A percentile compares a stretch with the other conserved stretches of the same genome.
phyloP scores from a whole-genome alignment of 1,284 basidiomycete species.

The Sanguinoderma infundibulare region DNA sequence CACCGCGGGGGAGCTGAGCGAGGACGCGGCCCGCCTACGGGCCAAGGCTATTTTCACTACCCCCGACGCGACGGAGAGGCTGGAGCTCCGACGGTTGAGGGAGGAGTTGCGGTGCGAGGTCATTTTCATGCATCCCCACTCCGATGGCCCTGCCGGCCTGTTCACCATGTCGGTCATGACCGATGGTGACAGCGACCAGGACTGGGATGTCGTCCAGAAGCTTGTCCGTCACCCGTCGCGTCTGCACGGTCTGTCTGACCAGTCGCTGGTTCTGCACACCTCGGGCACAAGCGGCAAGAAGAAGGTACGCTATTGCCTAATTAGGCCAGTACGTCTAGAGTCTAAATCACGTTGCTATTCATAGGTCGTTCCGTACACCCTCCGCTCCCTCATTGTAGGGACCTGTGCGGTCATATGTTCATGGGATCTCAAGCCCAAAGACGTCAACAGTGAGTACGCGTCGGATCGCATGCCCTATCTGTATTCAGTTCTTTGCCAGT shows the following conservation, averaged over 20 bases:
- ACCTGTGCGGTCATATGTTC: constrained; percentile 61
- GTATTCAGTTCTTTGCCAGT: constrained; percentile 31
- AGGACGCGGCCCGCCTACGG: constrained; percentile 22
- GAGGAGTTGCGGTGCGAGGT: constrained; percentile 29
- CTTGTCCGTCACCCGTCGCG: constrained; percentile 27
- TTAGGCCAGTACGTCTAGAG: background rate
- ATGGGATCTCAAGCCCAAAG: constrained; percentile 53
- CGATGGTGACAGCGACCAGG: constrained; percentile 19
- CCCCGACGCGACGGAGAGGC: constrained; percentile 18
- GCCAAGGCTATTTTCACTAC: constrained; percentile 26
- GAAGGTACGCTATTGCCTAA: constrained; percentile 31
- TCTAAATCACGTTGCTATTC: background rate
- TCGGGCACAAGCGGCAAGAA: constrained; percentile 70
- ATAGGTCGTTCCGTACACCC: constrained; percentile 60
- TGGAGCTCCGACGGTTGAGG: constrained; percentile 16
- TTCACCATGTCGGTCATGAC: constrained; percentile 44
- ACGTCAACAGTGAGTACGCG: constrained; percentile 47
- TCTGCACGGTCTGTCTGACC: constrained; percentile 46
- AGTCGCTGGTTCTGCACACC: constrained; percentile 63
- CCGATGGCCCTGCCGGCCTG: constrained; percentile 41
- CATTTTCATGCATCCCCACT: constrained; percentile 38
- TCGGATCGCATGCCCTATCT: background rate
- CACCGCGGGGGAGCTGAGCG: constrained; percentile 22
- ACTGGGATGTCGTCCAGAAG: constrained; percentile 21
- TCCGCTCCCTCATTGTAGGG: constrained; percentile 61